These are phyloP conservation scores for Cardamine occulta DNA, from an alignment of 345 rosid species.

Conservation along the genomic window DNA sequence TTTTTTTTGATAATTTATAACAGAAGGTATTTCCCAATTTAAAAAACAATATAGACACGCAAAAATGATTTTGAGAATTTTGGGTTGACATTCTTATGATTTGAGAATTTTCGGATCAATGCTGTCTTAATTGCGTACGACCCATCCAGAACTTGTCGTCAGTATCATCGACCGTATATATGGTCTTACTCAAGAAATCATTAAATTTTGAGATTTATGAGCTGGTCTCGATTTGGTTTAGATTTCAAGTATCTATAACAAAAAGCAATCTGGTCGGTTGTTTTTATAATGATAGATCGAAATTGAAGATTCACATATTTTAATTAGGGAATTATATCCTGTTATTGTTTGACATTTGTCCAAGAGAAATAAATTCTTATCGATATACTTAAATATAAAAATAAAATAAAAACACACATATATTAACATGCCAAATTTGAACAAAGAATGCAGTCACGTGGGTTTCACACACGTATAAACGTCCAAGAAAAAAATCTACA, in stretches of 20 bases:
- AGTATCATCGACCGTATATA: conserved; percentile 25
- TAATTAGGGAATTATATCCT: conserved; percentile 1
- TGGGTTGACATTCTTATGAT: conserved; percentile 32
- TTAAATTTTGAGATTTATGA: conserved; percentile 26
- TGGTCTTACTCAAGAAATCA: conserved; percentile 18
- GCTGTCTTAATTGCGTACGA: conserved; percentile 27
- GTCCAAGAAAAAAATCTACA: neutral
- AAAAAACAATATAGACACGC: neutral
- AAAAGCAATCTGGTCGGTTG: conserved; percentile 36
- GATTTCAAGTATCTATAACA: conserved; percentile 27
- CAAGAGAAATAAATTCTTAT: neutral
- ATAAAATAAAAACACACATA: neutral
- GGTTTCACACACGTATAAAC: conserved; percentile 3
- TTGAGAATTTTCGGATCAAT: conserved; percentile 2
- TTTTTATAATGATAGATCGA: neutral
- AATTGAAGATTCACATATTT: conserved; percentile 12
- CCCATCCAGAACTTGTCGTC: conserved; percentile 27
- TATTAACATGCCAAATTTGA: conserved; percentile 20
- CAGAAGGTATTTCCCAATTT: conserved; percentile 13
- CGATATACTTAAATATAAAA: neutral
- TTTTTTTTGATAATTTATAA: no score
- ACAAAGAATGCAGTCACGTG: conserved; percentile 33
- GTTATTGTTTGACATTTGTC: conserved; percentile 15
- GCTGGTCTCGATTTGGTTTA: conserved; percentile 30
- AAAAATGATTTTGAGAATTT: conserved; percentile 26